A percentile compares a stretch with the other conserved stretches of the same genome.
Conservation (phyloP, 2,329 filamentous ascomycete genomes). For the Colletotrichum neosansevieriae region DNA sequence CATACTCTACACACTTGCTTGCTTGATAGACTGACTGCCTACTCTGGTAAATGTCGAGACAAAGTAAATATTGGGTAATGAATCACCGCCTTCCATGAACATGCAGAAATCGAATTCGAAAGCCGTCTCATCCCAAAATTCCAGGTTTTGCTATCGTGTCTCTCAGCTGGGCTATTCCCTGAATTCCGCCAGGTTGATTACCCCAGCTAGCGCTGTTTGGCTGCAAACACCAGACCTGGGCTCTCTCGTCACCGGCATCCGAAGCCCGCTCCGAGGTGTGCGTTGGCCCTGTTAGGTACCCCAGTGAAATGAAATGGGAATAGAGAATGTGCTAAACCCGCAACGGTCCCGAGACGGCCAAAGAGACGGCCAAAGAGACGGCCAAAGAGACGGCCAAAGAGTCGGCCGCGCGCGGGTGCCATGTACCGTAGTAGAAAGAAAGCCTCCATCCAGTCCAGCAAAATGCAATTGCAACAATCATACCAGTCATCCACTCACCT, state of each 20-base stretch:
- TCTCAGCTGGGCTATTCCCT: slow-evolving; percentile 17
- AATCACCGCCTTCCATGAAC: slow-evolving; percentile 12
- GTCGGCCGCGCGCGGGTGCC: slow-evolving; percentile 10
- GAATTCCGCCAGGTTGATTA: not conserved
- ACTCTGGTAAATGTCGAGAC: not conserved
- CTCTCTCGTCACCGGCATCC: slow-evolving; percentile 4
- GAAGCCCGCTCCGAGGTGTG: slow-evolving; percentile 18
- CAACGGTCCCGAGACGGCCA: slow-evolving; percentile 37
- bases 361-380: no score
- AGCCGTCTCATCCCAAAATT: slow-evolving; percentile 3
- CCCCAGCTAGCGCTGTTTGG: slow-evolving; percentile 14
- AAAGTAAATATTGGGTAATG: slow-evolving; percentile 1
- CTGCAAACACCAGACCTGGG: slow-evolving; percentile 18
- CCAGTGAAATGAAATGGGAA: not conserved
- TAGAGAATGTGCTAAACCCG: not conserved
- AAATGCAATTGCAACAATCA: slow-evolving; percentile 21
- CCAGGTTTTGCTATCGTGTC: not conserved
- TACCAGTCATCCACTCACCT: slow-evolving; percentile 5
- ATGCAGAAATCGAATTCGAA: not conserved
- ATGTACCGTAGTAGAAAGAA: no score
- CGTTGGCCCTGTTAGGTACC: not conserved
- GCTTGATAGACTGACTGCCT: no score
- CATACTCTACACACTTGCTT: no score
- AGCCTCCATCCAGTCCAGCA: not conserved
- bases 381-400: slow-evolving; percentile 34